Evolutionary conservation across 441 rosid species (phyloP), one percentile per base, ranked within the genome.

Genomic region (Aleurites moluccanus): DNA sequence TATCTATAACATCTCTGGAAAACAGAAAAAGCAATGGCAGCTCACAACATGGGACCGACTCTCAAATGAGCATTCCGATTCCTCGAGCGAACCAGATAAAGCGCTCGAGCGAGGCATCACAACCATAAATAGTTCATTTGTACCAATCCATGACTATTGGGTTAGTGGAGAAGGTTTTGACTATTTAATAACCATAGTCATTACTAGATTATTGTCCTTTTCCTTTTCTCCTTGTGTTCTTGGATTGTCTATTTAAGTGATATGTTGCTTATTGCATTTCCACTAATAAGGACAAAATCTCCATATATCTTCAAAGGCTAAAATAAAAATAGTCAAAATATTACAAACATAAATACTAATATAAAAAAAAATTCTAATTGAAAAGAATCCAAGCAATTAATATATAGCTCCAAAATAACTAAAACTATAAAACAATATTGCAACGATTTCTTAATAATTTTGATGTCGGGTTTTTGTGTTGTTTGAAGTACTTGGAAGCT

Each of bases 201-300:
- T 93, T 30, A 96, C 88, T 11, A 98, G 97, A 81, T 93, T 90
- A 67, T 71, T 84, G 71, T 96, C 98, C 66, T 92, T 76, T 96
- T 96, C 86, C 84, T 92, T 85, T 98, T 92, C 77, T 96, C 98
- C 72, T 91, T 93, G 23, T 96, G 99, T 70, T 92, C 92, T 82
- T 82, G 88, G 78, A 96, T 85, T 62, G 85, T 96, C 76, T 85
- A 84, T 10, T 82, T 82, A 18, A 96, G 90, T 0, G 96, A 92
- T 97, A 92, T 92, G 81, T 93, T 96, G 88, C 99, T 96, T 16
- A 93, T 89, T 1, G 98, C 93, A 80, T 96, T 97, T 67, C 99
- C 98, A 79, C 97, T 92, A 64, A 96, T 87, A 55, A 96, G 97
- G 70, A 93, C 90, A 79, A 96, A 96, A 83, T 96, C 99, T 49